These are phyloP conservation scores for Plectosphaerella cucumerina DNA, from an alignment of 2,329 filamentous ascomycete genomes.

Conservation along the genomic window DNA sequence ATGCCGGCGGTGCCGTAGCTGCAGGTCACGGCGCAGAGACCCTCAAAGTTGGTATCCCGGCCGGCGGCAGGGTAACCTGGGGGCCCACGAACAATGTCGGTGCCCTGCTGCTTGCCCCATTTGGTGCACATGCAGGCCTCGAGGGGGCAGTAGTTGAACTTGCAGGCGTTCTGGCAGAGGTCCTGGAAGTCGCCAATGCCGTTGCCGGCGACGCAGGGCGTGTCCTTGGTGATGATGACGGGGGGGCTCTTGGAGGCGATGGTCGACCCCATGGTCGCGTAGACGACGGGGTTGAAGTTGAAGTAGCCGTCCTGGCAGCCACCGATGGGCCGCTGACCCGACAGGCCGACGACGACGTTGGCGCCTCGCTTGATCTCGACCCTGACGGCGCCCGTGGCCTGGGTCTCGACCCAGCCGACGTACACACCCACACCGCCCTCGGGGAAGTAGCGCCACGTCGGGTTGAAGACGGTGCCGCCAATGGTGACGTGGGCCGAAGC, in stretches of 20 bases:
- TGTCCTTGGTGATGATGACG: neutral
- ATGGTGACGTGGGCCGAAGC: slow-evolving; percentile 21
- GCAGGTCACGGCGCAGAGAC: slow-evolving; percentile 40
- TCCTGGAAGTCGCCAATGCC: slow-evolving; percentile 22
- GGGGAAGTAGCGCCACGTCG: slow-evolving; percentile 18
- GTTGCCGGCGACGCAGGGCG: slow-evolving; percentile 18
- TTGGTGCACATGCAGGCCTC: slow-evolving; percentile 26
- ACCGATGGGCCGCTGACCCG: slow-evolving; percentile 7
- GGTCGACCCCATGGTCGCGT: neutral
- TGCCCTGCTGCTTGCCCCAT: slow-evolving; percentile 16
- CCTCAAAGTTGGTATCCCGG: slow-evolving; percentile 29
- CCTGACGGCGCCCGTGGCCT: slow-evolving; percentile 17
- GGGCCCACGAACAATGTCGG: slow-evolving; percentile 10
- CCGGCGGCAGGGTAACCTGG: slow-evolving; percentile 25
- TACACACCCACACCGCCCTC: slow-evolving; percentile 22
- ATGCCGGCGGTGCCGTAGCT: slow-evolving; percentile 35
- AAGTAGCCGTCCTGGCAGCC: slow-evolving; percentile 7
- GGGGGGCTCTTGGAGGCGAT: neutral
- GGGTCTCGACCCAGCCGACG: slow-evolving; percentile 21
- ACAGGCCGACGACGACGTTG: slow-evolving; percentile 5
- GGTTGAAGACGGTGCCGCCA: slow-evolving; percentile 13
- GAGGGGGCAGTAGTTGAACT: slow-evolving; percentile 22
- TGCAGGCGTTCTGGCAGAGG: slow-evolving; percentile 25
- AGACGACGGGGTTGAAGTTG: slow-evolving; percentile 15
- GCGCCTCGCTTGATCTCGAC: slow-evolving; percentile 11